Percentiles rank a stretch among this genome's conserved stretches.
These are phyloP conservation scores for Aspergillus viridinutans DNA, from an alignment of 2,329 filamentous ascomycete species.

Conservation along the genomic window DNA sequence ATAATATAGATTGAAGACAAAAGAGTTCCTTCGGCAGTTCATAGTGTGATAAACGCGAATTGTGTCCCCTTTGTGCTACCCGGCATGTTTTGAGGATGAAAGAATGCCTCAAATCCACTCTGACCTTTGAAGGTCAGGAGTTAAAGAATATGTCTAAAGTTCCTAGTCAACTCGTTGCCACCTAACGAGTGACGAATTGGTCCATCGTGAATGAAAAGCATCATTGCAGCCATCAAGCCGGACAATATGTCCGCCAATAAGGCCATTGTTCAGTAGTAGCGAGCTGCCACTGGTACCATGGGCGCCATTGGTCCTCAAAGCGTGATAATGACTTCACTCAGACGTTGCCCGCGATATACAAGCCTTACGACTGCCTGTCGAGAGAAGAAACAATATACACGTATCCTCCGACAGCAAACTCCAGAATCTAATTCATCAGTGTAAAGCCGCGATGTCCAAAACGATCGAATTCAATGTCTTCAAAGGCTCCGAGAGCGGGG, in stretches of 20 bases:
- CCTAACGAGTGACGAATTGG: not conserved
- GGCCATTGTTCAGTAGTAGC: not conserved
- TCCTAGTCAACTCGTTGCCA: not conserved
- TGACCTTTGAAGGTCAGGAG: not conserved
- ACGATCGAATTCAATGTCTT: constrained; percentile 10
- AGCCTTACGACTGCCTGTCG: not conserved
- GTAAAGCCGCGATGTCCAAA: not conserved
- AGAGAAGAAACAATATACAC: not conserved
- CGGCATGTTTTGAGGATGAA: too few species aligned
- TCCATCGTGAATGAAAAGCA: not conserved
- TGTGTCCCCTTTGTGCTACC: too few species aligned
- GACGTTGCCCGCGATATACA: not conserved
- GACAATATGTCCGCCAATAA: not conserved
- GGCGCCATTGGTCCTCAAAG: not conserved
- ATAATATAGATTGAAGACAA: not conserved
- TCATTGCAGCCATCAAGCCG: not conserved
- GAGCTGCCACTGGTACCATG: not conserved
- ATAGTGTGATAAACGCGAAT: too few species aligned
- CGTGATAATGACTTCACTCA: not conserved
- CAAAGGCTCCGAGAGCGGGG: constrained; percentile 14
- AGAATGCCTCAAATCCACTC: too few species aligned
- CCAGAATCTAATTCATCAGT: not conserved
- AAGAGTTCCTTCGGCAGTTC: not conserved
- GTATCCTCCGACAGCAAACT: not conserved
- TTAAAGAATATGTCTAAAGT: not conserved